Percentiles rank a stretch among this genome's conserved stretches.
Conservation (phyloP, 169 alveolate genomes). For the Plasmodium gallinaceum region DNA sequence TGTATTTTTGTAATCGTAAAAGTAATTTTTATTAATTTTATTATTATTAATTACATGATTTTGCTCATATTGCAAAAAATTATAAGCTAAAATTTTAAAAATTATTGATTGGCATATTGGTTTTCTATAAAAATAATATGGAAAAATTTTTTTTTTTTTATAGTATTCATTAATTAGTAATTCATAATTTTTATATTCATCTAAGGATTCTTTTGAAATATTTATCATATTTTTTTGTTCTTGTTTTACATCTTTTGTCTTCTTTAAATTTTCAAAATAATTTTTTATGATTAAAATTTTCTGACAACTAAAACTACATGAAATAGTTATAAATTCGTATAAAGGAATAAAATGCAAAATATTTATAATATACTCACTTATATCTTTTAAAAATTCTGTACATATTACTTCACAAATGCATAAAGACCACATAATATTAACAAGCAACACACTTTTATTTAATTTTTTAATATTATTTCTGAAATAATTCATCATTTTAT, state of each 20-base stretch:
- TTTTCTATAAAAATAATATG: constrained; percentile 38
- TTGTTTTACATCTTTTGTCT: constrained; percentile 2
- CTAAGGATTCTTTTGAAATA: not conserved
- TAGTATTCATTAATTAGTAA: constrained; percentile 15
- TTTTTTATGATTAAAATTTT: constrained; percentile 32
- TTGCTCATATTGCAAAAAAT: constrained; percentile 54
- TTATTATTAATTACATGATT: not conserved
- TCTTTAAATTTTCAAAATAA: constrained; percentile 15
- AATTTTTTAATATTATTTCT: constrained; percentile 46
- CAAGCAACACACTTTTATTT: constrained; percentile 52
- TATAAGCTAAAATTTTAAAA: constrained; percentile 55
- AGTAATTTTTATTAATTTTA: not conserved
- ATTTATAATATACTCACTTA: constrained; percentile 56
- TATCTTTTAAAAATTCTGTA: constrained; percentile 38
- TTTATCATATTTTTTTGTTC: not conserved
- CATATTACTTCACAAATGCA: constrained; percentile 39
- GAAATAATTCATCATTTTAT: constrained; percentile 44
- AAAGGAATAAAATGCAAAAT: constrained; percentile 46
- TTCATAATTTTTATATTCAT: constrained; percentile 47
- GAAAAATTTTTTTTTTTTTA: constrained; percentile 41
- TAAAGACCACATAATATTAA: constrained; percentile 47
- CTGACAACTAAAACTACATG: constrained; percentile 63
- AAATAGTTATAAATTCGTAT: constrained; percentile 55
- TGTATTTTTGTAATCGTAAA: not conserved
- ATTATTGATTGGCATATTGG: constrained; percentile 46